A percentile compares a stretch with the other conserved stretches of the same genome.
These are phyloP conservation scores for Nicotiana noctiflora DNA, from an alignment of 257 asterid genomes.

Conservation along the genomic window DNA sequence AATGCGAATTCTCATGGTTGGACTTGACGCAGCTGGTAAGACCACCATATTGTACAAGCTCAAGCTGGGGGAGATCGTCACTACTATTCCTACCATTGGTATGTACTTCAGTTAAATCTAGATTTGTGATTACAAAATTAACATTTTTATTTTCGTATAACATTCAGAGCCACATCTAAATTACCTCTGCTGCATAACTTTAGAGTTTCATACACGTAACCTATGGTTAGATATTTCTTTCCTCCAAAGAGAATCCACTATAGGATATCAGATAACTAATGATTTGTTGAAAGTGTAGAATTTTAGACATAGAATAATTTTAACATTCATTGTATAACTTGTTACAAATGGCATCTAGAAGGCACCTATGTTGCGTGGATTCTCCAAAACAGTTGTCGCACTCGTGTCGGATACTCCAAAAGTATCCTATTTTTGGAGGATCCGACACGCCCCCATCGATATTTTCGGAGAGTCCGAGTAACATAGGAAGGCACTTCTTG, in stretches of 20 bases:
- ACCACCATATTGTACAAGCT: conserved; percentile 8
- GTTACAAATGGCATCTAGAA: not conserved
- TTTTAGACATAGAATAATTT: not conserved
- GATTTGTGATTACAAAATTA: not conserved
- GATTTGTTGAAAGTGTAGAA: not conserved
- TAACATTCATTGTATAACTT: not conserved
- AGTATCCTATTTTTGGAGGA: no score
- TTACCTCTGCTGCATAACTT: not conserved
- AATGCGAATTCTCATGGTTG: conserved; percentile 8
- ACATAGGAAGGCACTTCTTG: not conserved
- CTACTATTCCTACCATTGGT: conserved; percentile 6
- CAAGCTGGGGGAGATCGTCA: conserved; percentile 4
- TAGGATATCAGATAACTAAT: not conserved
- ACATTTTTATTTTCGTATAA: not conserved
- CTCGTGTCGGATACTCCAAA: no score
- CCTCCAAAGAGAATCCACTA: not conserved
- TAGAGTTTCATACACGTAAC: not conserved
- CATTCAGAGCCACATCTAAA: not conserved
- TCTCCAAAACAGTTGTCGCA: no score
- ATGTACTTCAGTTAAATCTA: conserved; percentile 1
- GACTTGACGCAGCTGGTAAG: conserved; percentile 3
- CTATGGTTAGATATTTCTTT: not conserved
- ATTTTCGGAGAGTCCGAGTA: no score
- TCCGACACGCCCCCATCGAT: no score
- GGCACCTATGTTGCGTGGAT: no score